Base-by-base conservation (phyloP, 257 asterid genomes). In the Salvia splendens region DNA sequence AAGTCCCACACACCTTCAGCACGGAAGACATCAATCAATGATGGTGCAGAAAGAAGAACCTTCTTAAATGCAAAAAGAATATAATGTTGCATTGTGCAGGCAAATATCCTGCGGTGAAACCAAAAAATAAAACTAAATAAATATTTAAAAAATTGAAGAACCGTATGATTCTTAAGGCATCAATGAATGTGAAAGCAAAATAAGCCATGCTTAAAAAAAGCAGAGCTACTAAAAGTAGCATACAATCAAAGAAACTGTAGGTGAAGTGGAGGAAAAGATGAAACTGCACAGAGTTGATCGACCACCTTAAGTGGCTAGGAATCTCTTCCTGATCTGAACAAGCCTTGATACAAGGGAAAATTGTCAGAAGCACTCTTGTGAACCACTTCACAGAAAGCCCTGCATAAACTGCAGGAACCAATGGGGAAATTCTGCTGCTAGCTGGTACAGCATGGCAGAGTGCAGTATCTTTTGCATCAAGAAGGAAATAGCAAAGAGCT, bases 1-100 rank as follows among this genome's bases (percentile, higher is more conserved):
- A 93, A 90, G 83, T 90, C 97, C 97, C 97, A 94, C 68, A 87
- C 92, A 62, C 96, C 91, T 83, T 94, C 99, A 58, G 81, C 81
- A 51, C 96, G 97, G 83, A 94, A 88, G 75, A 94, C 88, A 64
- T 84, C 88, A 61, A 94, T 70, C 72, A 87, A 76, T 28, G 92
- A 73, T 43, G 98, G 92, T 69, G 86, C 82, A 55, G 82, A 76
- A 61, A 56, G 77, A 77, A 94, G 92, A 77, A 87, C 86, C 77
- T 83, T 86, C 82, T 81, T 79, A 82, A 90, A 88, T 51, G 85
- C 82, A 69, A 79, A 80, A 71, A 90, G 87, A 78, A 82, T 88
- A 81, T 73, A 73, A 61, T 61, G 89, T 81, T 93, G 99, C 86
- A 93, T 76, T 14, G 80, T 77, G 74, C 67, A 79, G 76, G 91